Evolutionary conservation across 108 stramenopile genomes (phyloP).

Genomic region (Skeletonema marinoi): DNA sequence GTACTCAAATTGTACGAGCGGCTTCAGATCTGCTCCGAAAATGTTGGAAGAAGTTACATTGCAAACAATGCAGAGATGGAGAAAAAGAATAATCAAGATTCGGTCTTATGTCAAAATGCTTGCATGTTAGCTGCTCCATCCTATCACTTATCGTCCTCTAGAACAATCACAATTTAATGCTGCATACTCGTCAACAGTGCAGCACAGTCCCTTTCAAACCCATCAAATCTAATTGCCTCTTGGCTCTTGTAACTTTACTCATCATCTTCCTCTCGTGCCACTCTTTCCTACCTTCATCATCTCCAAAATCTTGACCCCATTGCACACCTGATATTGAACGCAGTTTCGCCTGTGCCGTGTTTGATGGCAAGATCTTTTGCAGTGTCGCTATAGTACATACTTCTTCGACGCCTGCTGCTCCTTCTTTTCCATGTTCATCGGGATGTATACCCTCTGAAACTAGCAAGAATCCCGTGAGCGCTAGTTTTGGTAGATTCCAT

Average conservation of each 20-base stretch:
- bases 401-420: conserved; percentile 81
- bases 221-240: conserved; percentile 67
- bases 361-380: conserved; percentile 58
- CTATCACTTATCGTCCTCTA: no score
- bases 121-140: no score
- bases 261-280: conserved; percentile 95
- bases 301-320: conserved; percentile 65
- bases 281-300: conserved; percentile 72
- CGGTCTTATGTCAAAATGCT: no score
- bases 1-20: no score
- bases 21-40: no score
- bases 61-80: no score
- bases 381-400: conserved; percentile 79
- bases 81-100: no score
- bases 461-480: conserved; percentile 81
- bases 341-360: conserved; percentile 65
- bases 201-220: conserved; percentile 54
- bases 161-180: no score
- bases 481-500: conserved; percentile 84
- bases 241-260: conserved; percentile 75
- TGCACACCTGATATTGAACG: conserved; percentile 44
- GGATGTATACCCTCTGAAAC: conserved; percentile 76
- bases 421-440: conserved; percentile 35
- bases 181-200: conserved; percentile 26
- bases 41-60: no score